A percentile compares a stretch with the other conserved stretches of the same genome.
phyloP scores from a whole-genome alignment of 2,329 filamentous ascomycete species.

The Colletotrichum sp. region DNA sequence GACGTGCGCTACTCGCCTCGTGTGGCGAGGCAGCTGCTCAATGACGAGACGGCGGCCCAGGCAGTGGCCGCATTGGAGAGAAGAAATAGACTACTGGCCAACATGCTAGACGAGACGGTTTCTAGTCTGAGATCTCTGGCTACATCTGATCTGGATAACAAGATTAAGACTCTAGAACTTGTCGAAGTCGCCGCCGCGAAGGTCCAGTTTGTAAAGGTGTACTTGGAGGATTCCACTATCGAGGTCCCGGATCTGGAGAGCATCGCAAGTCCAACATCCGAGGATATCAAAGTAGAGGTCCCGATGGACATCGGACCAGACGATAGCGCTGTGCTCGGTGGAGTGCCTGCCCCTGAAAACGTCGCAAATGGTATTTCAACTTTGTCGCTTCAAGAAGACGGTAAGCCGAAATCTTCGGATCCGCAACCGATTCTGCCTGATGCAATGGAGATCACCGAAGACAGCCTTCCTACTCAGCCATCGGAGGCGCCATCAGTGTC shows the following conservation, averaged over 20 bases:
- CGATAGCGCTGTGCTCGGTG: neutral
- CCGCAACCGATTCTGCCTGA: neutral
- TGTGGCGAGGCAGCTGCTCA: conserved; percentile 38
- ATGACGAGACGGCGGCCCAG: conserved; percentile 35
- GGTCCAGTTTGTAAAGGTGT: conserved; percentile 68
- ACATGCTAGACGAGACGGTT: conserved; percentile 72
- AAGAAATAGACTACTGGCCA: conserved; percentile 70
- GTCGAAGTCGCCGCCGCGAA: conserved; percentile 67
- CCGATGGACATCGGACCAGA: conserved; percentile 11
- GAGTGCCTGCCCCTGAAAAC: neutral
- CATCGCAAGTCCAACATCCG: neutral
- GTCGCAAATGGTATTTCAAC: conserved; percentile 10
- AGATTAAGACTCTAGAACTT: conserved; percentile 53
- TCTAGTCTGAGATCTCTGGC: conserved; percentile 66
- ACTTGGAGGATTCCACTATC: conserved; percentile 62
- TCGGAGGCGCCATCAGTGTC: neutral
- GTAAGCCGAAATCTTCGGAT: neutral
- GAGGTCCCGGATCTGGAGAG: conserved; percentile 43
- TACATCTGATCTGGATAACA: conserved; percentile 52
- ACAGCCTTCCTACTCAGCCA: neutral
- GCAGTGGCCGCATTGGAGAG: conserved; percentile 61
- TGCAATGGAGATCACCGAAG: conserved; percentile 9
- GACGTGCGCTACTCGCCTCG: conserved; percentile 52
- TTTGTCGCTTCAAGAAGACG: neutral
- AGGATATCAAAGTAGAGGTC: neutral